phyloP scores from a whole-genome alignment of 345 rosid genomes.

The Carallia brachiata region DNA sequence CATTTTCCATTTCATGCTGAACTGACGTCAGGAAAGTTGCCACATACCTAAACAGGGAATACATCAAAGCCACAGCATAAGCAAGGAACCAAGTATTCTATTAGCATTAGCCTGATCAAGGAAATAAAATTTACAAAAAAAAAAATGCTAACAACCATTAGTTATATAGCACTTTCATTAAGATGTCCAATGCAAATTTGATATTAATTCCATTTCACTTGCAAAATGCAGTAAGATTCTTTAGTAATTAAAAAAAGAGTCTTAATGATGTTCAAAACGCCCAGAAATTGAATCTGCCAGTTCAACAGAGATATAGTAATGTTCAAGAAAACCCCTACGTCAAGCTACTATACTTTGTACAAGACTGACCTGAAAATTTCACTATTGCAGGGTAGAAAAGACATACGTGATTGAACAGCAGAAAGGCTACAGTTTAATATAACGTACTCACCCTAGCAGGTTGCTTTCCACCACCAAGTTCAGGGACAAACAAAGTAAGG shows the following conservation, averaged over 20 bases:
- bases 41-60: constrained; percentile 53
- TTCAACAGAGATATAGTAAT: neutral
- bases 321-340: neutral
- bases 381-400: constrained; percentile 1
- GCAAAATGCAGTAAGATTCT: too few relatives aligned
- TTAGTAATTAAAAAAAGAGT: too few relatives aligned
- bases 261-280: too few relatives aligned
- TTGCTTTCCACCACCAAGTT: constrained; percentile 95
- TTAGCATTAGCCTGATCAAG: too few relatives aligned
- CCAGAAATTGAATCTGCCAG: too few relatives aligned
- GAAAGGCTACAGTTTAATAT: neutral
- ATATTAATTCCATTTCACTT: too few relatives aligned
- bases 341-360: neutral
- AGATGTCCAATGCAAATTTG: neutral
- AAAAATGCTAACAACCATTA: neutral
- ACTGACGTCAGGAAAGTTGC: constrained; percentile 89
- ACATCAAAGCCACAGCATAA: constrained; percentile 2
- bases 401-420: neutral
- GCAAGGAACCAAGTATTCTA: neutral
- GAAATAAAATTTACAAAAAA: neutral
- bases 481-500: constrained; percentile 86
- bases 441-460: constrained; percentile 76
- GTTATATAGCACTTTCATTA: neutral
- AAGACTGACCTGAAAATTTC: constrained; percentile 65
- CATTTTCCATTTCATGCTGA: constrained; percentile 91